Evolutionary conservation across 352 stramenopile species (phyloP).

Genomic region (Hyaloperonospora arabidopsidis): DNA sequence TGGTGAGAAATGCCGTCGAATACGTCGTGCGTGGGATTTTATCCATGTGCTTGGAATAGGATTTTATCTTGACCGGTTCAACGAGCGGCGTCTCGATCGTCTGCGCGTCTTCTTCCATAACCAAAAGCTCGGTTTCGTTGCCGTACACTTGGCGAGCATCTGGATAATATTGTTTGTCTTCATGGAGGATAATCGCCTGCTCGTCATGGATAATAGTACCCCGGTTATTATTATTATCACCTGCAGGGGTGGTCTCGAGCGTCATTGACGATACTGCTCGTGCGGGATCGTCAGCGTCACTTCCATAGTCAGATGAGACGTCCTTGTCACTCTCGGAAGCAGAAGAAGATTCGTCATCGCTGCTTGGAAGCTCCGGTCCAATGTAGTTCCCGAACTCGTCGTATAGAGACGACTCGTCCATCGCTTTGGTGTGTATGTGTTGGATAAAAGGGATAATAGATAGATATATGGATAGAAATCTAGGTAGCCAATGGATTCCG

Average conservation of each 20-base stretch:
- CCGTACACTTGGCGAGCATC: conserved; percentile 95
- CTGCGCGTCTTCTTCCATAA: conserved; percentile 99
- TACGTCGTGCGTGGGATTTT: conserved; percentile 80
- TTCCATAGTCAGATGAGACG: conserved; percentile 35
- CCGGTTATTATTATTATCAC: too few species aligned
- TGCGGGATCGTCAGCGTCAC: conserved; percentile 24
- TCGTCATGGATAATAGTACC: conserved; percentile 39
- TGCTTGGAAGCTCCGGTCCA: conserved; percentile 91
- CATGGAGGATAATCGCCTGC: conserved; percentile 96
- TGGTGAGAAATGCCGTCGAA: conserved; percentile 83
- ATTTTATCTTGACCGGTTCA: conserved; percentile 91
- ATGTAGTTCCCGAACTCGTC: conserved; percentile 99
- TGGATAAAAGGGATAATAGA: too few species aligned
- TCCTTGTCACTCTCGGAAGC: not conserved
- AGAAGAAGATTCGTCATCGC: conserved; percentile 52
- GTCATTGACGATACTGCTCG: conserved; percentile 41
- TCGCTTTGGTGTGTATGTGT: too few species aligned
- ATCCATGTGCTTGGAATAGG: conserved; percentile 87
- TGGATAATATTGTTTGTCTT: conserved; percentile 99
- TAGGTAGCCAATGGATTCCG: conserved; percentile 11
- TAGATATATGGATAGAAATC: not conserved
- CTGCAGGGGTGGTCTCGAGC: conserved; percentile 22
- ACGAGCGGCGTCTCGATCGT: conserved; percentile 97
- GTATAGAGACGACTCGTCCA: conserved; percentile 94
- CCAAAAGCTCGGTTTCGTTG: conserved; percentile 90